phyloP scores from a whole-genome alignment of 2,329 filamentous ascomycete genomes.

The Aquanectria penicillioides region DNA sequence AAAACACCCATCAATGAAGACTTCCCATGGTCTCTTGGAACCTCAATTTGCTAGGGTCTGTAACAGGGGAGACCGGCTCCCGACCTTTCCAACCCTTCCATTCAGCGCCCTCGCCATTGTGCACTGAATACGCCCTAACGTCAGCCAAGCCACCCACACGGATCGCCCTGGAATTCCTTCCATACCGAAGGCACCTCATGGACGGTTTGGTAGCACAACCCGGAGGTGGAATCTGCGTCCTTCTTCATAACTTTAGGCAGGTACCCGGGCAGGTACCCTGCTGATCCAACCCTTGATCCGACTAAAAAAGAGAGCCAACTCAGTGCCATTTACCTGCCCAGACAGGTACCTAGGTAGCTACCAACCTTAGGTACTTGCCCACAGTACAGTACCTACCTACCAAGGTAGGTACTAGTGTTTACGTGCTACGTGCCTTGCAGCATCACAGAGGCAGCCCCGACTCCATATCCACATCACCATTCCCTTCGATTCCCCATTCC shows the following conservation, averaged over 20 bases:
- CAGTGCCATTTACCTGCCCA: too few species aligned
- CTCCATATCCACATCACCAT: conserved; percentile 19
- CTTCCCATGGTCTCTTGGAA: too few species aligned
- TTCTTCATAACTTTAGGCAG: too few species aligned
- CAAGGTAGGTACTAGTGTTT: not conserved
- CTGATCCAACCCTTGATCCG: not conserved
- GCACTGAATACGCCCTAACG: conserved; percentile 3
- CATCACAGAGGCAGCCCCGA: not conserved
- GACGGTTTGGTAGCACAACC: not conserved
- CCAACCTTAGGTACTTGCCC: too few species aligned
- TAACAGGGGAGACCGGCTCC: too few species aligned
- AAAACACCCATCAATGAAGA: too few species aligned
- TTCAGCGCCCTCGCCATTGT: not conserved
- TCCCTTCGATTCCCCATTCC: conserved; percentile 21
- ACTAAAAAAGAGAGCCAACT: not conserved
- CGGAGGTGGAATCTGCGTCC: too few species aligned
- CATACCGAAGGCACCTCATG: not conserved
- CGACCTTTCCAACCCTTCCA: conserved; percentile 6
- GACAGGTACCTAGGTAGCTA: too few species aligned
- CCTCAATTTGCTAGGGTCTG: too few species aligned
- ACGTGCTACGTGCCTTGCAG: not conserved
- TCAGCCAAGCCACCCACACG: conserved; percentile 5
- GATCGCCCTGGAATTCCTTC: conserved; percentile 8
- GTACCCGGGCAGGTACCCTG: conserved; percentile 1
- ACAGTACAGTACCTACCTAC: not conserved